Conservation (phyloP, 129 eudicot species). For the Tanacetum coccineum region DNA sequence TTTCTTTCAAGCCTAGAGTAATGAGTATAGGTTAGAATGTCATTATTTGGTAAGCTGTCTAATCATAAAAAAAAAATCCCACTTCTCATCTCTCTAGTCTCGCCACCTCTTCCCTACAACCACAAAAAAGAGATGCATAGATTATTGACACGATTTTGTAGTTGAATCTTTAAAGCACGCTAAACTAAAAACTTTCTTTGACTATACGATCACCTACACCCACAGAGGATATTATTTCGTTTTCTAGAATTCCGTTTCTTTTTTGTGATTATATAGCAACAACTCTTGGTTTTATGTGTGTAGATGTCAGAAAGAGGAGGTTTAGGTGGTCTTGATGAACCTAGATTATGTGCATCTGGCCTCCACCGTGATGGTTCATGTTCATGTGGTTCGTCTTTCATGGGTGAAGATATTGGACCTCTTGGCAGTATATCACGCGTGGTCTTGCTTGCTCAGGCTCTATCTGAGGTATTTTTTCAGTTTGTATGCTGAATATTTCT, state of each 20-base stretch:
- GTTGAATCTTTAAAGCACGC: not conserved
- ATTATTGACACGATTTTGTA: not conserved
- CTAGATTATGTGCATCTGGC: slow-evolving; percentile 58
- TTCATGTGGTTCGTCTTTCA: slow-evolving; percentile 55
- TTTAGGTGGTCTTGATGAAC: slow-evolving; percentile 40
- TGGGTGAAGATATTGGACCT: slow-evolving; percentile 56
- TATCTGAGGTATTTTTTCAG: slow-evolving; percentile 62
- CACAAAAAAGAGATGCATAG: slow-evolving; percentile 12
- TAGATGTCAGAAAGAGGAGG: slow-evolving; percentile 66
- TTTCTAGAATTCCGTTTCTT: slow-evolving; percentile 6
- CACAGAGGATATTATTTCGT: slow-evolving; percentile 1
- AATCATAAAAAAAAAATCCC: slow-evolving; percentile 20
- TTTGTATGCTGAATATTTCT: not conserved
- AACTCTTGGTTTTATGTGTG: slow-evolving; percentile 20
- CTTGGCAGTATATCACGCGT: slow-evolving; percentile 72
- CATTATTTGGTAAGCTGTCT: slow-evolving; percentile 35
- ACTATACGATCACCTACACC: not conserved
- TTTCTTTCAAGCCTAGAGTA: slow-evolving; percentile 17
- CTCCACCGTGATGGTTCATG: slow-evolving; percentile 69
- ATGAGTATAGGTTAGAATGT: slow-evolving; percentile 22
- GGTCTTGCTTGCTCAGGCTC: slow-evolving; percentile 79
- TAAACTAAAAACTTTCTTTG: not conserved
- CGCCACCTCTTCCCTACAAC: slow-evolving; percentile 23
- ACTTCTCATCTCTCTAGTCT: slow-evolving; percentile 20
- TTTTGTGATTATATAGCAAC: slow-evolving; percentile 12